A percentile compares a stretch with the other conserved stretches of the same genome.
phyloP scores from a whole-genome alignment of 179 eudicot species.

The Beta macrorhiza region DNA sequence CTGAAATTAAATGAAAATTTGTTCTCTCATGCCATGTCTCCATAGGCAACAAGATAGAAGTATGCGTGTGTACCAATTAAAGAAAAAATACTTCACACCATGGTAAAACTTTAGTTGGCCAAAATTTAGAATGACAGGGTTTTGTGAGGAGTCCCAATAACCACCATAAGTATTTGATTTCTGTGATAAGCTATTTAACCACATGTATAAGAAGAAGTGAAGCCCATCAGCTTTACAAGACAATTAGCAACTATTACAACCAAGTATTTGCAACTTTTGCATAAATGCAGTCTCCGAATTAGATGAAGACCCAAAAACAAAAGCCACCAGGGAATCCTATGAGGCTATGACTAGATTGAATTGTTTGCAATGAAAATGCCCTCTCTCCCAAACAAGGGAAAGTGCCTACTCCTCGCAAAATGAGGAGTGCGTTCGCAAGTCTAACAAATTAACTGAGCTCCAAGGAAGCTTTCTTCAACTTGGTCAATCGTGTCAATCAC shows the following conservation, averaged over 20 bases:
- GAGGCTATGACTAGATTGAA: not conserved
- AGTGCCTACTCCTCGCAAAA: not conserved
- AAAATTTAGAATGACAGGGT: not conserved
- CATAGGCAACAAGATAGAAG: slow-evolving; percentile 13
- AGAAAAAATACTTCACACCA: not conserved
- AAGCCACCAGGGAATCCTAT: not conserved
- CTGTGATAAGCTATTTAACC: not conserved
- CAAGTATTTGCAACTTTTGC: not conserved
- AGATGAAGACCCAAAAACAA: not conserved
- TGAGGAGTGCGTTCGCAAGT: not conserved
- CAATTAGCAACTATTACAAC: not conserved
- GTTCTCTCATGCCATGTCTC: slow-evolving; percentile 22
- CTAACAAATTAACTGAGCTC: not conserved
- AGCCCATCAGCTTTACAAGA: not conserved
- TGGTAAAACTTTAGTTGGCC: not conserved
- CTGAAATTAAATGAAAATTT: slow-evolving; percentile 49
- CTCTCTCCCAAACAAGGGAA: not conserved
- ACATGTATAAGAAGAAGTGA: not conserved
- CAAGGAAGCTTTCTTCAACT: not conserved
- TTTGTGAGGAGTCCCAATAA: not conserved
- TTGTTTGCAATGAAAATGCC: not conserved
- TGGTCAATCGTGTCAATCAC: not conserved
- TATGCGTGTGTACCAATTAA: not conserved
- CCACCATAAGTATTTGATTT: not conserved
- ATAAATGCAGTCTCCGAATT: not conserved